Base-by-base conservation (phyloP, 306 rosid species). In the Heteromeles arbutifolia region DNA sequence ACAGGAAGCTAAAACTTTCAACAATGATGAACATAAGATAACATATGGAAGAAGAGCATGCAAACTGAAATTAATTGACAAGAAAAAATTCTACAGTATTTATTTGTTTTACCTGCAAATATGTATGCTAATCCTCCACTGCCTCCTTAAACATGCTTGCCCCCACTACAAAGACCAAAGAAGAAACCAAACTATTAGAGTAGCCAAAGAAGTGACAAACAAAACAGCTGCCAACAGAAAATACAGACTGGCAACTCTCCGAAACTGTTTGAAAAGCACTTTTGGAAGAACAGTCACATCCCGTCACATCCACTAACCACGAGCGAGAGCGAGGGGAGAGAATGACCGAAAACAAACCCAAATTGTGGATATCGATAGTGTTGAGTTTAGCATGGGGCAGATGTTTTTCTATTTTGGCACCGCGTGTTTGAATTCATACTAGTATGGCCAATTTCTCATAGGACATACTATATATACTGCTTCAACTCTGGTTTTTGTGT, bases 41-140 rank as follows among this genome's bases (percentile, higher is more conserved):
- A 32, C 34, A 32, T 32, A 32, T 32, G 34, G 34, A 32, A 32
- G 34, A 32, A 32, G 34, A 32, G 34, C 34, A 32, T 1, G 5
- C 34, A 32, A 32, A 1, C 6, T 5, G 34, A 32, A 17, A 32
- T 32, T 32, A 32, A 32, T 32, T 32, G 34, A 15, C 17, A 53
- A 19, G 11, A n/a, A 11, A 58, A 0, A 32, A 24, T 22, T 58
- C 12, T 11, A 8, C 3, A 22, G 15, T 26, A 57, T 57, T 57
- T 56, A 32, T 32, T 32, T 21, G 8, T 11, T 19, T 61, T 70
- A 77, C 81, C 81, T 81, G 84, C 74, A 81, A 70, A 56, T 76
- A 81, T 59, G 82, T 50, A 18, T 73, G 82, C 82, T 79, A 82
- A 62, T 82, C 85, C 58, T 82, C 85, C 14, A 77, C 79, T 4